Evolutionary conservation across 129 eudicot species (phyloP).

Genomic region (Logfia minima): DNA sequence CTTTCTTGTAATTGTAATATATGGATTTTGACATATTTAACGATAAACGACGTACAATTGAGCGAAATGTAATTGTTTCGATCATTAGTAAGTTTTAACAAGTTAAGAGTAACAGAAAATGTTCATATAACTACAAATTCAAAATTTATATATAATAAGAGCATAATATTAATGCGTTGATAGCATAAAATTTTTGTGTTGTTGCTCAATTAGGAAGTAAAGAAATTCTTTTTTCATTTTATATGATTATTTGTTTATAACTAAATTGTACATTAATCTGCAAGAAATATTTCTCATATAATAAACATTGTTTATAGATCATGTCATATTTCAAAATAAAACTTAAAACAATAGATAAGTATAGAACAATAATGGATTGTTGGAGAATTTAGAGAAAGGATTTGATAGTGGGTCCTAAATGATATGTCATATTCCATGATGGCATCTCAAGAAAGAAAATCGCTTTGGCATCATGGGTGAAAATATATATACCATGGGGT

Average conservation of each 20-base stretch:
- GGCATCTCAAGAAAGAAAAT: slow-evolving; percentile 22
- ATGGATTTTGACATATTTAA: no score
- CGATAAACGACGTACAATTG: neutral
- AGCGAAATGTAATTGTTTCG: no score
- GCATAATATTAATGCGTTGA: no score
- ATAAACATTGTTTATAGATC: neutral
- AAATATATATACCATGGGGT: slow-evolving; percentile 17
- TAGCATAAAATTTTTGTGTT: no score
- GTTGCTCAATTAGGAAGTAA: no score
- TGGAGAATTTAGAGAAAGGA: slow-evolving; percentile 29
- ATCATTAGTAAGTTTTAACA: neutral
- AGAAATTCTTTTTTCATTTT: no score
- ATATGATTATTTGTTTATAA: no score
- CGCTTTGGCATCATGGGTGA: slow-evolving; percentile 15
- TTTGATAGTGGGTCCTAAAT: slow-evolving; percentile 21
- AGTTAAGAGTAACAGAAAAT: neutral
- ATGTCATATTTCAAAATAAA: neutral
- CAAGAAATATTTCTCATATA: no score
- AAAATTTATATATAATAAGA: neutral
- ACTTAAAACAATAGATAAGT: neutral
- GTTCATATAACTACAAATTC: neutral
- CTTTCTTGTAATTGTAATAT: neutral
- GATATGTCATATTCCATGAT: slow-evolving; percentile 32
- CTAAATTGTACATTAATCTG: no score
- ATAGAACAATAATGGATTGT: slow-evolving; percentile 9